phyloP scores from a whole-genome alignment of 805 yeast genomes.

The Starmerella cellae region DNA sequence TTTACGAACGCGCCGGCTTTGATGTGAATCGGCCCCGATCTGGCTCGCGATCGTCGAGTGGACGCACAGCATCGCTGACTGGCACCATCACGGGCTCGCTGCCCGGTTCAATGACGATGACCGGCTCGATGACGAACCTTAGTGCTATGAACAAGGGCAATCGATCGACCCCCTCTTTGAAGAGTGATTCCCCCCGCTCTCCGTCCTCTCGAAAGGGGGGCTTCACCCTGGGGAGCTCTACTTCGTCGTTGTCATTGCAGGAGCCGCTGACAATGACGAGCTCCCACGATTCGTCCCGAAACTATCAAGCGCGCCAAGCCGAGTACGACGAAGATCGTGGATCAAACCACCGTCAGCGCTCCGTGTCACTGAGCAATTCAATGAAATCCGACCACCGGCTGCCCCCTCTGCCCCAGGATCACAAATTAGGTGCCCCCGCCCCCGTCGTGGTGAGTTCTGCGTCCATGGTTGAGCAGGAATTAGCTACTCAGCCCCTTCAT shows the following conservation, averaged over 20 bases:
- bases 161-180: background rate
- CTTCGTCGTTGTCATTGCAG: background rate
- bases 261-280: background rate
- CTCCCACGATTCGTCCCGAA: background rate
- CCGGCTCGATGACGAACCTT: constrained; percentile 1
- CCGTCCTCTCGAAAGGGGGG: background rate
- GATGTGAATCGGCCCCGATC: constrained; percentile 24
- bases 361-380: too few relatives aligned
- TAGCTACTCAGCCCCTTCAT: background rate
- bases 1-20: constrained; percentile 34
- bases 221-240: background rate
- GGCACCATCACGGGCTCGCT: constrained; percentile 1
- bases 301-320: too few relatives aligned
- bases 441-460: too few relatives aligned
- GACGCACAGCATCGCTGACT: constrained; percentile 6
- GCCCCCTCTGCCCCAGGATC: too few relatives aligned
- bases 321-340: too few relatives aligned
- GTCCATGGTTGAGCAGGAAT: too few relatives aligned
- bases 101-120: constrained; percentile 2
- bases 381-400: too few relatives aligned
- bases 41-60: constrained; percentile 12
- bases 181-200: background rate
- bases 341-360: too few relatives aligned
- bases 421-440: too few relatives aligned
- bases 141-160: background rate